Evolutionary conservation across 2,329 filamentous ascomycete genomes (phyloP).

Genomic region (Epichloe festucae): DNA sequence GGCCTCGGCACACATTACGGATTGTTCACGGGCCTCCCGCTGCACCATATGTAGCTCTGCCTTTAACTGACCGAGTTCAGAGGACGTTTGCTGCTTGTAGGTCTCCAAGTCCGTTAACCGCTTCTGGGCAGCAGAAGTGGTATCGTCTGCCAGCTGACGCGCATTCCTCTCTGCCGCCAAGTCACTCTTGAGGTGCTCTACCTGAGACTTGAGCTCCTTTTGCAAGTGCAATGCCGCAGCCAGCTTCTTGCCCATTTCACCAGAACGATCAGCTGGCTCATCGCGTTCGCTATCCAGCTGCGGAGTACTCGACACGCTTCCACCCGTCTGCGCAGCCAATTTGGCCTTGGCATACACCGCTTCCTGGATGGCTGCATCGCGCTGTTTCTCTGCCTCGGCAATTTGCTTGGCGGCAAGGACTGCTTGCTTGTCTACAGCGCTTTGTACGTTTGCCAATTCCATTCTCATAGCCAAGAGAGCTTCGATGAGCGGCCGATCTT

Average conservation of each 20-base stretch:
- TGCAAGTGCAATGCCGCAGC: slow-evolving; percentile 70
- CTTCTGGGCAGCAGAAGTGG: slow-evolving; percentile 66
- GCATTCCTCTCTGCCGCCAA: slow-evolving; percentile 70
- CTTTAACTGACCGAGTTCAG: slow-evolving; percentile 75
- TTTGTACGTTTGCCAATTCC: slow-evolving; percentile 81
- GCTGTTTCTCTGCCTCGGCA: slow-evolving; percentile 86
- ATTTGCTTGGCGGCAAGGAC: slow-evolving; percentile 76
- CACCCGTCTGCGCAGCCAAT: slow-evolving; percentile 60
- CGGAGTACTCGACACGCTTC: slow-evolving; percentile 49
- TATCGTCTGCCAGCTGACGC: slow-evolving; percentile 78
- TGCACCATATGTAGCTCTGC: slow-evolving; percentile 74
- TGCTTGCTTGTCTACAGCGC: slow-evolving; percentile 78
- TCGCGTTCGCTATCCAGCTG: slow-evolving; percentile 46
- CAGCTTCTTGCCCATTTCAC: slow-evolving; percentile 69
- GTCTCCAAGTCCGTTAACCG: slow-evolving; percentile 73
- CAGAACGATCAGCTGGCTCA: slow-evolving; percentile 41
- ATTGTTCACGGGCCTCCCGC: slow-evolving; percentile 66
- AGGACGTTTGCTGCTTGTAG: slow-evolving; percentile 69
- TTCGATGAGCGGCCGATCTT: slow-evolving; percentile 84
- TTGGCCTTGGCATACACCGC: slow-evolving; percentile 92
- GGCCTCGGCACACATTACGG: slow-evolving; percentile 64
- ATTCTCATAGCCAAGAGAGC: slow-evolving; percentile 83
- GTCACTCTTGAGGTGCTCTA: slow-evolving; percentile 57
- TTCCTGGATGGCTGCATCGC: slow-evolving; percentile 87
- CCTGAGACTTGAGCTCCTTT: slow-evolving; percentile 63